Evolutionary conservation across 768 basidiomycete genomes (phyloP).

Genomic region (Podaxis pistillaris): DNA sequence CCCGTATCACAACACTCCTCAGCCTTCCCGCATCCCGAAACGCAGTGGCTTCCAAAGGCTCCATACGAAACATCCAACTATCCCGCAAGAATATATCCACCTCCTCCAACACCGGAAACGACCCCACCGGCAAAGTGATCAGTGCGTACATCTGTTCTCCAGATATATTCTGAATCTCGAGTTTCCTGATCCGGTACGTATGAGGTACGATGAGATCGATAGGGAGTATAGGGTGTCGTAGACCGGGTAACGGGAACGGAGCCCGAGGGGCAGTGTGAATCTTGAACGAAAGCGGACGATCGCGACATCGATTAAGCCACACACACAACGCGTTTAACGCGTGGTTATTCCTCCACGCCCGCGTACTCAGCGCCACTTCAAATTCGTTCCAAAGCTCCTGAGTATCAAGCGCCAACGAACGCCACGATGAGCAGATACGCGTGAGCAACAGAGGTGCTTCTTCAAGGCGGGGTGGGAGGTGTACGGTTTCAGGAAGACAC

Average conservation of each 20-base stretch:
- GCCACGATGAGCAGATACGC: slow-evolving; percentile 21
- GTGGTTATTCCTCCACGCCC: slow-evolving; percentile 11
- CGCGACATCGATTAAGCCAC: slow-evolving; percentile 16
- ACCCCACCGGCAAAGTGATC: neutral
- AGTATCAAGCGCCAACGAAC: slow-evolving; percentile 17
- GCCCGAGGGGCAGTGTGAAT: slow-evolving; percentile 9
- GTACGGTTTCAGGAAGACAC: slow-evolving; percentile 11
- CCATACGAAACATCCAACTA: slow-evolving; percentile 12
- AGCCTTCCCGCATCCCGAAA: slow-evolving; percentile 15
- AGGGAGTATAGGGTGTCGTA: slow-evolving; percentile 10
- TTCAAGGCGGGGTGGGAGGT: slow-evolving; percentile 13
- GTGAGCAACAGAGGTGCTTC: slow-evolving; percentile 22
- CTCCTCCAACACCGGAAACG: slow-evolving; percentile 9
- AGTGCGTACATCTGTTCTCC: slow-evolving; percentile 10
- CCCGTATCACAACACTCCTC: slow-evolving; percentile 15
- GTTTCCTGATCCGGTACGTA: slow-evolving; percentile 1
- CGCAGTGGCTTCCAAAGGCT: slow-evolving; percentile 7
- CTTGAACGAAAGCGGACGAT: slow-evolving; percentile 10
- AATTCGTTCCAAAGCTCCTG: slow-evolving; percentile 22
- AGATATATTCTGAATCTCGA: slow-evolving; percentile 11
- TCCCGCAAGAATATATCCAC: slow-evolving; percentile 11
- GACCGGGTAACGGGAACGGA: slow-evolving; percentile 9
- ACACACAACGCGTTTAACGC: slow-evolving; percentile 3
- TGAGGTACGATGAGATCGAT: slow-evolving; percentile 9
- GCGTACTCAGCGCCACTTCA: neutral